phyloP scores from a whole-genome alignment of 768 basidiomycete species.

The Termitomyces sp. region DNA sequence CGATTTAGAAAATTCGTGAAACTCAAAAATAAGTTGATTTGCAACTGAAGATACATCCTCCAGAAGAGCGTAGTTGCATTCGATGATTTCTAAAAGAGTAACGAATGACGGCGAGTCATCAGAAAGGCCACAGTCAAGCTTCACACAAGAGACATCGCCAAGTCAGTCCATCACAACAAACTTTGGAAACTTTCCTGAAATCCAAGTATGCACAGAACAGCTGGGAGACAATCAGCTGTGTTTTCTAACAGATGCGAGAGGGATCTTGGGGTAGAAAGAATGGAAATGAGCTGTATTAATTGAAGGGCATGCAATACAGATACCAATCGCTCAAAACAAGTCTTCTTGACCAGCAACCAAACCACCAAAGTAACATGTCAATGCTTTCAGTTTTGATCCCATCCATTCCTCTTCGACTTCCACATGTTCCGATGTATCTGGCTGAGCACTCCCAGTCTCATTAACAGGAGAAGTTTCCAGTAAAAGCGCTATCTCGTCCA shows the following conservation, averaged over 20 bases:
- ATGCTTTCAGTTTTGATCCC: constrained; percentile 85
- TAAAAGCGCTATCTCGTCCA: constrained; percentile 61
- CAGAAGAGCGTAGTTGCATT: too few species aligned
- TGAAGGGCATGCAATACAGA: neutral
- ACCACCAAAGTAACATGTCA: constrained; percentile 93
- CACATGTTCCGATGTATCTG: constrained; percentile 43
- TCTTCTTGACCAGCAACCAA: constrained; percentile 63
- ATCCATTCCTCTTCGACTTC: constrained; percentile 98
- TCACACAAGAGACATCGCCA: too few species aligned
- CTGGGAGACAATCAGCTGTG: neutral
- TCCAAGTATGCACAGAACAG: neutral
- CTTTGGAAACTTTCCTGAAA: too few species aligned
- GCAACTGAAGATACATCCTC: too few species aligned
- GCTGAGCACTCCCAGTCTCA: constrained; percentile 2
- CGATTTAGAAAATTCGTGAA: too few species aligned
- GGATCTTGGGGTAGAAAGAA: neutral
- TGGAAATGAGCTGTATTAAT: neutral
- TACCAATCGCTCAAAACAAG: constrained; percentile 30
- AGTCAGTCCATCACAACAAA: too few species aligned
- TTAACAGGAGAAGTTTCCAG: constrained; percentile 5
- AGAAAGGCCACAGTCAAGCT: too few species aligned
- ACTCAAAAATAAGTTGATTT: too few species aligned
- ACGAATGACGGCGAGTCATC: too few species aligned
- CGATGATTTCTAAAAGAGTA: too few species aligned
- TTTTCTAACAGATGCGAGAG: neutral